A percentile compares a stretch with the other conserved stretches of the same genome.
These are phyloP conservation scores for Suillus lakei DNA, from an alignment of 768 basidiomycete genomes.

Conservation along the genomic window DNA sequence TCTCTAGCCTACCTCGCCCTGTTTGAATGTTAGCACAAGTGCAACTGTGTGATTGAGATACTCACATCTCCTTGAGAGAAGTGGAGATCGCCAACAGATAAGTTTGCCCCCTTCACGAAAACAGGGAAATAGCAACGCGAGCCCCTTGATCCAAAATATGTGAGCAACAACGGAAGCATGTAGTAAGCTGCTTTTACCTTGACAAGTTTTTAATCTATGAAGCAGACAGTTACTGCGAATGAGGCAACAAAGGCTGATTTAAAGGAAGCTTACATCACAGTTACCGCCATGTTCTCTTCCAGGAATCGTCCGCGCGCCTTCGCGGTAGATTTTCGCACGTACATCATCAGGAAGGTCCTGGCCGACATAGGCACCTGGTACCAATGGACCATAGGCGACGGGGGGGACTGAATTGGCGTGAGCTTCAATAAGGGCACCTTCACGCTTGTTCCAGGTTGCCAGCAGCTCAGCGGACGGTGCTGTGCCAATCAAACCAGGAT, in stretches of 20 bases:
- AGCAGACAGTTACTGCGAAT: constrained; percentile 4
- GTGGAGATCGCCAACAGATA: constrained; percentile 80
- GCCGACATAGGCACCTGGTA: constrained; percentile 67
- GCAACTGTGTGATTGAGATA: neutral
- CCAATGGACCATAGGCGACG: constrained; percentile 68
- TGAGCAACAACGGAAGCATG: neutral
- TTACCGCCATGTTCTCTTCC: constrained; percentile 84
- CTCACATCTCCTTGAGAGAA: constrained; percentile 78
- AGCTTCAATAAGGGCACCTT: constrained; percentile 62
- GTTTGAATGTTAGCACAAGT: constrained; percentile 10
- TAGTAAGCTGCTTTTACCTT: constrained; percentile 36
- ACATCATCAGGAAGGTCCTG: constrained; percentile 58
- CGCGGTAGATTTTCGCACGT: constrained; percentile 55
- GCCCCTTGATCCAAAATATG: constrained; percentile 42
- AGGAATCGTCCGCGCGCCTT: constrained; percentile 78
- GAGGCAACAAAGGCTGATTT: neutral
- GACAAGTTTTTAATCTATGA: constrained; percentile 76
- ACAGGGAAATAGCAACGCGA: constrained; percentile 81
- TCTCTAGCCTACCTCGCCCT: constrained; percentile 57
- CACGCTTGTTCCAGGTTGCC: constrained; percentile 76
- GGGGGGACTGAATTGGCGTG: constrained; percentile 59
- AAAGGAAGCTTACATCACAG: constrained; percentile 56
- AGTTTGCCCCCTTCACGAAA: constrained; percentile 73
- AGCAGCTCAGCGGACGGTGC: constrained; percentile 77
- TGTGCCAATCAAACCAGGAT: constrained; percentile 78